These are phyloP conservation scores for Erodium chrysanthum DNA, from an alignment of 441 rosid species.

Conservation along the genomic window DNA sequence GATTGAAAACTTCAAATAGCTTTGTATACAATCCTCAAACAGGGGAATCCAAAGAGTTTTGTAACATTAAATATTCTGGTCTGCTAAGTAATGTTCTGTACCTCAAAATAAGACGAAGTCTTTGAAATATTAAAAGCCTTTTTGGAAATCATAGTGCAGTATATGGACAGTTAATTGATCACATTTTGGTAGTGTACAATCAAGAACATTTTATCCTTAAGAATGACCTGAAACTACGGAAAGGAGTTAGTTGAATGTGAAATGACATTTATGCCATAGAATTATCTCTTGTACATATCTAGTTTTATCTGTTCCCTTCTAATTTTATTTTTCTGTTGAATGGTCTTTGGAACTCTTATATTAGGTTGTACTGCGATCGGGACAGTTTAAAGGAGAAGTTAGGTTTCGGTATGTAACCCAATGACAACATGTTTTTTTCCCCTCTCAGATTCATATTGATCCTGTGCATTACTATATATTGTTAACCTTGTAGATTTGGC, in stretches of 20 bases:
- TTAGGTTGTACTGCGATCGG: conserved; percentile 65
- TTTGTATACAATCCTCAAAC: neutral
- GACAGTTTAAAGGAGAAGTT: conserved; percentile 74
- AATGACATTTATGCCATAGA: neutral
- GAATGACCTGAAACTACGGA: neutral
- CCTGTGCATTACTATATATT: neutral
- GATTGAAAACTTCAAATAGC: too few species aligned
- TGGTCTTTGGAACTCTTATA: conserved; percentile 18
- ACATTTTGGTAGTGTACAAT: neutral
- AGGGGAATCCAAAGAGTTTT: neutral
- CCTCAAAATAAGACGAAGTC: neutral
- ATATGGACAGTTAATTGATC: too few species aligned
- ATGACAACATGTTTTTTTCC: neutral
- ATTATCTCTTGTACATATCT: neutral
- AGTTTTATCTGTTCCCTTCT: neutral
- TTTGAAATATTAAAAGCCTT: neutral
- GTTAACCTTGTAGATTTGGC: neutral
- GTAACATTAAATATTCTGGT: neutral
- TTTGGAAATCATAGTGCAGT: neutral
- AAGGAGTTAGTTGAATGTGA: neutral
- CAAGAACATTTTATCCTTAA: neutral
- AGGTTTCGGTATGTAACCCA: conserved; percentile 52
- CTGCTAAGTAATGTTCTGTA: neutral
- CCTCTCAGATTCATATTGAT: neutral
- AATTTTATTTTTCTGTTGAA: conserved; percentile 12